Evolutionary conservation across 768 basidiomycete species (phyloP).

Genomic region (Daedaleopsis sinensis): DNA sequence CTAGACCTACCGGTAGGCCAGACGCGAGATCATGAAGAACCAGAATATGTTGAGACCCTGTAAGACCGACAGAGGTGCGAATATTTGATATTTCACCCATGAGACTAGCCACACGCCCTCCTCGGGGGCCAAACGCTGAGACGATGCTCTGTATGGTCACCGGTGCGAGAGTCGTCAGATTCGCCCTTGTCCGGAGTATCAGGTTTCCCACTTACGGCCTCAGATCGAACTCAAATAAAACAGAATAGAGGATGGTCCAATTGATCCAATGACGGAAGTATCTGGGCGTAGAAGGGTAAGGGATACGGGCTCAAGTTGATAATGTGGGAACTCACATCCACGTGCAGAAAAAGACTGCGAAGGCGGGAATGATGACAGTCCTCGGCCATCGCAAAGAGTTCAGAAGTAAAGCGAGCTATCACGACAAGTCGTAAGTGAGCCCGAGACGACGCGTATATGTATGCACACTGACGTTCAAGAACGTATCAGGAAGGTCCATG

Average conservation of each 20-base stretch:
- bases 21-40: slow-evolving; percentile 83
- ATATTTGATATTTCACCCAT: slow-evolving; percentile 87
- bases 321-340: slow-evolving; percentile 73
- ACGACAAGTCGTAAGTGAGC: not conserved
- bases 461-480: slow-evolving; percentile 69
- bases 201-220: slow-evolving; percentile 60
- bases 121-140: slow-evolving; percentile 57
- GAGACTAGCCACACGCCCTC: slow-evolving; percentile 67
- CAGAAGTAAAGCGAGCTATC: slow-evolving; percentile 80
- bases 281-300: slow-evolving; percentile 41
- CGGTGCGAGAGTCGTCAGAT: not conserved
- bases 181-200: not conserved
- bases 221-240: slow-evolving; percentile 75
- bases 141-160: slow-evolving; percentile 43
- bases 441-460: no score
- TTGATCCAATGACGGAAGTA: slow-evolving; percentile 95
- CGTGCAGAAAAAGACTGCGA: slow-evolving; percentile 63
- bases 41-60: slow-evolving; percentile 90
- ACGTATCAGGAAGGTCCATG: slow-evolving; percentile 95
- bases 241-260: slow-evolving; percentile 81
- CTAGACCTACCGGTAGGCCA: slow-evolving; percentile 64
- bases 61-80: slow-evolving; percentile 69
- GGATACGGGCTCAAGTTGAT: not conserved
- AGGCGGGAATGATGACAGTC: slow-evolving; percentile 64
- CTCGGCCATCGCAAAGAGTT: slow-evolving; percentile 81